Evolutionary conservation across 495 filamentous ascomycete species (phyloP).

Genomic region (Penicillium nucicola): DNA sequence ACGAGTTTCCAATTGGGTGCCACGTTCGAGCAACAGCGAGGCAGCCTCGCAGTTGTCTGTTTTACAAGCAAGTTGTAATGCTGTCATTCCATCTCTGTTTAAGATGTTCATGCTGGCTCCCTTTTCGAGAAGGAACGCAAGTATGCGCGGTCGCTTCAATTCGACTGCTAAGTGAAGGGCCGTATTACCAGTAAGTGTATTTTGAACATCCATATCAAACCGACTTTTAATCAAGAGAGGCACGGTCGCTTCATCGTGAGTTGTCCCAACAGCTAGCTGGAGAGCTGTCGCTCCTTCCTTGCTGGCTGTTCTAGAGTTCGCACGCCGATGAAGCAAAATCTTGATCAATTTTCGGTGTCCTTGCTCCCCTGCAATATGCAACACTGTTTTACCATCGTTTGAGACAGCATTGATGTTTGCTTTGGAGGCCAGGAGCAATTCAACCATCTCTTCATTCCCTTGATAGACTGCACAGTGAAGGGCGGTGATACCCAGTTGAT

Average conservation of each 20-base stretch:
- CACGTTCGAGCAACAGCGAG: slow-evolving; percentile 23
- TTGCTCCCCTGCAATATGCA: slow-evolving; percentile 26
- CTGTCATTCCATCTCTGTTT: slow-evolving; percentile 25
- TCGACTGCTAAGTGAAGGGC: slow-evolving; percentile 31
- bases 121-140: slow-evolving; percentile 29
- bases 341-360: slow-evolving; percentile 31
- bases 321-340: slow-evolving; percentile 11
- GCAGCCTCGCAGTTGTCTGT: slow-evolving; percentile 32
- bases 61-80: slow-evolving; percentile 30
- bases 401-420: slow-evolving; percentile 22
- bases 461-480: slow-evolving; percentile 36
- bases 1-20: slow-evolving; percentile 22
- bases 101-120: slow-evolving; percentile 20
- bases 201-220: slow-evolving; percentile 24
- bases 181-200: slow-evolving; percentile 28
- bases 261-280: slow-evolving; percentile 29
- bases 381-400: slow-evolving; percentile 22
- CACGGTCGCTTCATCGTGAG: slow-evolving; percentile 26
- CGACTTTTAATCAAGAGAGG: slow-evolving; percentile 25
- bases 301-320: slow-evolving; percentile 18
- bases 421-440: slow-evolving; percentile 28
- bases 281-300: slow-evolving; percentile 17
- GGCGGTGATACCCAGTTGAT: slow-evolving; percentile 18
- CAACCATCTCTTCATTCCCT: slow-evolving; percentile 39
- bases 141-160: slow-evolving; percentile 22